phyloP scores from a whole-genome alignment of 768 basidiomycete species.

The Kwoniella sp. region DNA sequence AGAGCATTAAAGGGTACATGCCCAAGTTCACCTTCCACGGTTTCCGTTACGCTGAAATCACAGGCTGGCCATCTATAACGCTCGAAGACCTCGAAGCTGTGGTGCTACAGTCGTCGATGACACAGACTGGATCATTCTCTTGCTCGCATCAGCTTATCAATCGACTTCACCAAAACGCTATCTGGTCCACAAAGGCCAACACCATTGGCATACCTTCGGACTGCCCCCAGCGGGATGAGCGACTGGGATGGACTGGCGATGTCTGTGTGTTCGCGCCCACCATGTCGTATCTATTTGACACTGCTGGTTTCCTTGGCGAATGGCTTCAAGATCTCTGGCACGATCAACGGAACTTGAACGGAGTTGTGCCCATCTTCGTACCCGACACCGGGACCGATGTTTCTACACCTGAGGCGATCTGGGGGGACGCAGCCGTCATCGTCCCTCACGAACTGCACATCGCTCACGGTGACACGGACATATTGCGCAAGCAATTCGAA shows the following conservation, averaged over 20 bases:
- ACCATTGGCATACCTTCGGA: constrained; percentile 47
- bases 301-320: constrained; percentile 31
- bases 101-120: constrained; percentile 35
- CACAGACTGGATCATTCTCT: constrained; percentile 35
- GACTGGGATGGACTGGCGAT: constrained; percentile 54
- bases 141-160: constrained; percentile 43
- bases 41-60: constrained; percentile 46
- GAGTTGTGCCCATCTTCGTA: constrained; percentile 38
- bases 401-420: constrained; percentile 30
- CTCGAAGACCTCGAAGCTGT: constrained; percentile 29
- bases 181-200: constrained; percentile 41
- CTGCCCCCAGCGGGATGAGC: constrained; percentile 53
- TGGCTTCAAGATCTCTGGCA: constrained; percentile 47
- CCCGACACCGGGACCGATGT: constrained; percentile 29
- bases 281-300: constrained; percentile 42
- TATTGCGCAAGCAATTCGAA: constrained; percentile 39
- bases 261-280: constrained; percentile 49
- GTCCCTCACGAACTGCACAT: constrained; percentile 43
- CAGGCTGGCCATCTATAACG: constrained; percentile 27
- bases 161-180: constrained; percentile 39
- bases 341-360: constrained; percentile 38
- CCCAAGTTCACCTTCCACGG: constrained; percentile 53
- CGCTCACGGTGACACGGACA: constrained; percentile 32
- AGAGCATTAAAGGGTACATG: constrained; percentile 28
- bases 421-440: constrained; percentile 46